Evolutionary conservation across 495 filamentous ascomycete genomes (phyloP).

Genomic region (Daldinia concentrica): DNA sequence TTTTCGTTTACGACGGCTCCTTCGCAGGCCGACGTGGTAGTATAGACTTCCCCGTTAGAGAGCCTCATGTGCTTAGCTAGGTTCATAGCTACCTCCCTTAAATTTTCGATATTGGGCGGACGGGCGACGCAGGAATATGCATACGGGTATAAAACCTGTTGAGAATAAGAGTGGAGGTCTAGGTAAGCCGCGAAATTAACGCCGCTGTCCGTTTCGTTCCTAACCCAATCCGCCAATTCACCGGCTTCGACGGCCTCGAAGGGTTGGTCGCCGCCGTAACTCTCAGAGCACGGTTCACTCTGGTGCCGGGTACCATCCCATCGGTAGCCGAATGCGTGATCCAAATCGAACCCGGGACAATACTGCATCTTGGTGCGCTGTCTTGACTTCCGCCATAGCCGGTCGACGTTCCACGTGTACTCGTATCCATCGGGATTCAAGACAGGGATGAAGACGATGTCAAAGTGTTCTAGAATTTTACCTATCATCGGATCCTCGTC

Average conservation of each 20-base stretch:
- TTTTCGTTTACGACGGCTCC: conserved; percentile 65
- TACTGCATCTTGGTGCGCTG: conserved; percentile 83
- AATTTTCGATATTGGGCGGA: conserved; percentile 88
- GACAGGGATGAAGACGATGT: conserved; percentile 89
- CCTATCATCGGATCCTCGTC: conserved; percentile 73
- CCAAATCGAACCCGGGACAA: conserved; percentile 89
- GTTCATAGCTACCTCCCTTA: conserved; percentile 88
- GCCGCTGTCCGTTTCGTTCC: conserved; percentile 79
- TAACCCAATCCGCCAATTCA: conserved; percentile 81
- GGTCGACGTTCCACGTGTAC: conserved; percentile 91
- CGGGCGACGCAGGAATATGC: conserved; percentile 79
- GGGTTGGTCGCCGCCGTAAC: conserved; percentile 81
- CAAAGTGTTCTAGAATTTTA: conserved; percentile 79
- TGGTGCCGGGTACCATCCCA: conserved; percentile 76
- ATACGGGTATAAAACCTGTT: conserved; percentile 94
- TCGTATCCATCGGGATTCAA: conserved; percentile 94
- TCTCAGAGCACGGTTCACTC: conserved; percentile 90
- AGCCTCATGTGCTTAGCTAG: conserved; percentile 89
- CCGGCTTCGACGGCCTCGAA: conserved; percentile 86
- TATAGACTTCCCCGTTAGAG: conserved; percentile 77
- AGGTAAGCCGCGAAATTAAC: conserved; percentile 81
- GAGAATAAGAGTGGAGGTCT: conserved; percentile 94
- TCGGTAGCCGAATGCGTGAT: conserved; percentile 83
- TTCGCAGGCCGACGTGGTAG: conserved; percentile 87
- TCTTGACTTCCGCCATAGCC: conserved; percentile 95